phyloP scores from a whole-genome alignment of 495 filamentous ascomycete species.

The Penicillium longicatenatum region DNA sequence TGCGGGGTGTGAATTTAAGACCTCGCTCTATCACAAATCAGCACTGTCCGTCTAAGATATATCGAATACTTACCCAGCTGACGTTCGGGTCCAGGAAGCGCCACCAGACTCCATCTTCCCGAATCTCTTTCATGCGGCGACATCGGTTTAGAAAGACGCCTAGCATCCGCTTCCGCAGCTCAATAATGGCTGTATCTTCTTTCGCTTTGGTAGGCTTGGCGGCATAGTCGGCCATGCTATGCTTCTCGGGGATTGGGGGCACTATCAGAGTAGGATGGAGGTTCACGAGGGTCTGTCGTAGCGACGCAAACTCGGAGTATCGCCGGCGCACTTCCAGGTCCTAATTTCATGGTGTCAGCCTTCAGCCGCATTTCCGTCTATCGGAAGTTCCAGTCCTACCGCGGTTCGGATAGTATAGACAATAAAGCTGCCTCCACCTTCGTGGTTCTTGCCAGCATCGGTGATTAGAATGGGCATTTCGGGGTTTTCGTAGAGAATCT shows the following conservation, averaged over 20 bases:
- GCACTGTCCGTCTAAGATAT: not conserved
- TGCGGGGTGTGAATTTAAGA: constrained; percentile 85
- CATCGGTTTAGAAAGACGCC: constrained; percentile 94
- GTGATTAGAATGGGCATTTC: constrained; percentile 86
- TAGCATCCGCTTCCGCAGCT: constrained; percentile 93
- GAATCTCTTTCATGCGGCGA: constrained; percentile 86
- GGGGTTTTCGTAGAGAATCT: constrained; percentile 93
- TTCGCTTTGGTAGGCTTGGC: constrained; percentile 97
- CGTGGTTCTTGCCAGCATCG: constrained; percentile 91
- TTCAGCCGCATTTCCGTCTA: not conserved
- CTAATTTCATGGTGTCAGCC: constrained; percentile 45
- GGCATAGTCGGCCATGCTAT: constrained; percentile 97
- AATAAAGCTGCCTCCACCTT: constrained; percentile 87
- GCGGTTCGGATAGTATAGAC: constrained; percentile 96
- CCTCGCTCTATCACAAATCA: constrained; percentile 68
- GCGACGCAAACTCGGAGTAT: constrained; percentile 96
- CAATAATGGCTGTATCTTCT: constrained; percentile 94
- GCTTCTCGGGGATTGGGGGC: constrained; percentile 96
- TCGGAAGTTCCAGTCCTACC: constrained; percentile 51
- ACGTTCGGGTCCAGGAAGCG: constrained; percentile 96
- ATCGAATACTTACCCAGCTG: constrained; percentile 76
- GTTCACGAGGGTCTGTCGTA: constrained; percentile 83
- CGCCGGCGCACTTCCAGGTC: constrained; percentile 91
- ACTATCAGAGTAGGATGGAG: constrained; percentile 94
- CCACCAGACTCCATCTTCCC: constrained; percentile 95